A percentile compares a stretch with the other conserved stretches of the same genome.
These are phyloP conservation scores for Rostrohypoxylon terebratum DNA, from an alignment of 495 filamentous ascomycete genomes.

Conservation along the genomic window DNA sequence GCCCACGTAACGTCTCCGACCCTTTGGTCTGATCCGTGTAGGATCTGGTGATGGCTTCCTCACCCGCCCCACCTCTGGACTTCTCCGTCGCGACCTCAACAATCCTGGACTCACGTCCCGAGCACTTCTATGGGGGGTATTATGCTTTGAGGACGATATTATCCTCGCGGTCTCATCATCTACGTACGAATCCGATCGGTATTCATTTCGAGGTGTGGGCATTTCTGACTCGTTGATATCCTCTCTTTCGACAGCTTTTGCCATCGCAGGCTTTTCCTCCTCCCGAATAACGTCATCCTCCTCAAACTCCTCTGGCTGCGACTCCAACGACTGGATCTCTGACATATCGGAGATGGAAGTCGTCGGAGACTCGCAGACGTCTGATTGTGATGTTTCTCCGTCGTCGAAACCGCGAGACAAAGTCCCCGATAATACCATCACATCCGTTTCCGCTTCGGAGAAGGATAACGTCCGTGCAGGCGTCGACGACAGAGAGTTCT, in stretches of 20 bases:
- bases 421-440: slow-evolving; percentile 41
- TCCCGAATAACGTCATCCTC: slow-evolving; percentile 29
- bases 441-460: slow-evolving; percentile 58
- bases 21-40: slow-evolving; percentile 50
- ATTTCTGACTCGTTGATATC: slow-evolving; percentile 52
- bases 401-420: slow-evolving; percentile 48
- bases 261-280: slow-evolving; percentile 17
- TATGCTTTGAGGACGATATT: slow-evolving; percentile 44
- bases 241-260: slow-evolving; percentile 7
- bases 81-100: slow-evolving; percentile 51
- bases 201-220: slow-evolving; percentile 55
- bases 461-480: slow-evolving; percentile 59
- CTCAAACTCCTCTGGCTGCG: slow-evolving; percentile 26
- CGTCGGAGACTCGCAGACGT: slow-evolving; percentile 49
- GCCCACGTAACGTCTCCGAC: slow-evolving; percentile 46
- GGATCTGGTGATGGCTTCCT: slow-evolving; percentile 54
- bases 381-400: slow-evolving; percentile 50
- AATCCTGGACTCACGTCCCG: slow-evolving; percentile 46
- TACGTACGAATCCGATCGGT: slow-evolving; percentile 47
- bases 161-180: slow-evolving; percentile 34
- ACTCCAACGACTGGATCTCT: slow-evolving; percentile 44
- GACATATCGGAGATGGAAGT: slow-evolving; percentile 53
- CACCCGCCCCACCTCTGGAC: slow-evolving; percentile 55
- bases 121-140: slow-evolving; percentile 31
- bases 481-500: slow-evolving; percentile 55